Conservation (phyloP, 192 early-diverging fungal species). For the Coemansia sp. region DNA sequence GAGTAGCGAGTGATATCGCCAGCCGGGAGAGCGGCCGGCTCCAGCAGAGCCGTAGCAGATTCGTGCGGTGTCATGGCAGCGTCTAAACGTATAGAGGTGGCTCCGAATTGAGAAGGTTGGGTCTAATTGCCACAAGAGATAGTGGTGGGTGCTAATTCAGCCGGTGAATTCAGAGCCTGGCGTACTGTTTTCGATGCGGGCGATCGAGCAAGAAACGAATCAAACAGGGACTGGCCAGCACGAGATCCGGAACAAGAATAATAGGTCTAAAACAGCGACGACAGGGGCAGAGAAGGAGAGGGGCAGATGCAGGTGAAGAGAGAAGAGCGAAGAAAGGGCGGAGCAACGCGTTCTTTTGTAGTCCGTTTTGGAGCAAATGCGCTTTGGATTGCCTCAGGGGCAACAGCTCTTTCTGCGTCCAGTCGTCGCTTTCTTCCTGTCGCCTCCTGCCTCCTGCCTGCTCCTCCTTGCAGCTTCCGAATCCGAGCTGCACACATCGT, state of each 20-base stretch:
- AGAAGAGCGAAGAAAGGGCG: not conserved
- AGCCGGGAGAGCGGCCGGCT: constrained; percentile 23
- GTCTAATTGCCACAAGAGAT: not conserved
- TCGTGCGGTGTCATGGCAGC: constrained; percentile 10
- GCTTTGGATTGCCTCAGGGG: not conserved
- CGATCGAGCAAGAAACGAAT: not conserved
- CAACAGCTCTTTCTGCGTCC: not conserved
- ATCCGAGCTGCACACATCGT: constrained; percentile 8
- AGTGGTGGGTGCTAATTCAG: not conserved
- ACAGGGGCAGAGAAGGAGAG: not conserved
- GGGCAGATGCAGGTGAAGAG: not conserved
- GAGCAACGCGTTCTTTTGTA: constrained; percentile 1
- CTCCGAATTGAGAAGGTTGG: not conserved
- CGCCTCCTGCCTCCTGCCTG: not conserved
- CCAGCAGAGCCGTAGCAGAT: not conserved
- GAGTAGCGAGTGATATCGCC: constrained; percentile 37
- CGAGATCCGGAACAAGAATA: constrained; percentile 1
- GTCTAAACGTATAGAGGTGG: not conserved
- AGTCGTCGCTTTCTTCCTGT: not conserved
- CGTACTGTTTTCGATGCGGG: not conserved
- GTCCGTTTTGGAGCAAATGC: constrained; percentile 7
- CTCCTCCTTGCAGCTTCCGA: constrained; percentile 8
- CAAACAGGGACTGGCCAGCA: not conserved
- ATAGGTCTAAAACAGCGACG: constrained; percentile 4
- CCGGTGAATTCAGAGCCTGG: not conserved